These are phyloP conservation scores for Coemansia sp. DNA, from an alignment of 192 early-diverging fungal species.

Conservation along the genomic window DNA sequence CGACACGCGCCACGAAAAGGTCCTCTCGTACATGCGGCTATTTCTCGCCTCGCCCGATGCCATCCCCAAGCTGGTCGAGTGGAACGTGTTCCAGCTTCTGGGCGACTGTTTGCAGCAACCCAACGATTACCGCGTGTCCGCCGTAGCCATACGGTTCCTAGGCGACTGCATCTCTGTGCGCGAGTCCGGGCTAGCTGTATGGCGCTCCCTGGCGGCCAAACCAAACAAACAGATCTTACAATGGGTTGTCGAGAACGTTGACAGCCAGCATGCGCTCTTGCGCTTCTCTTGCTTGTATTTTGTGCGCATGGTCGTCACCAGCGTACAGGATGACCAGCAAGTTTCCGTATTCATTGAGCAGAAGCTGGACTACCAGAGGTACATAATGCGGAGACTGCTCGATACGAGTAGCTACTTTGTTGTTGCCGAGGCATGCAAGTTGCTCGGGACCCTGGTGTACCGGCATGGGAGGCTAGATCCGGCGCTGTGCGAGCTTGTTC, in stretches of 20 bases:
- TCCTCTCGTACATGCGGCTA: constrained; percentile 63
- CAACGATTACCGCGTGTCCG: constrained; percentile 38
- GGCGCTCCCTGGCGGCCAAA: background rate
- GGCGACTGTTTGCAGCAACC: constrained; percentile 14
- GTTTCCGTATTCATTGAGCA: background rate
- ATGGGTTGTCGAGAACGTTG: constrained; percentile 28
- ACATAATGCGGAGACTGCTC: constrained; percentile 26
- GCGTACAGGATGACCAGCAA: background rate
- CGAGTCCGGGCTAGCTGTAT: background rate
- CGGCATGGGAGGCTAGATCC: constrained; percentile 8
- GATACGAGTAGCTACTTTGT: constrained; percentile 49
- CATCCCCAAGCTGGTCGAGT: constrained; percentile 16
- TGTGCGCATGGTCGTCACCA: constrained; percentile 16
- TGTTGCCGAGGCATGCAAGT: constrained; percentile 26
- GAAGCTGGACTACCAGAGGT: constrained; percentile 17
- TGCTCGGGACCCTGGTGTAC: constrained; percentile 23
- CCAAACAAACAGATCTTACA: background rate
- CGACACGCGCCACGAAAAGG: constrained; percentile 75
- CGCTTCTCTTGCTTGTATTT: constrained; percentile 39
- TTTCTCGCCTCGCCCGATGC: constrained; percentile 22
- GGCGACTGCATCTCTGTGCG: constrained; percentile 17
- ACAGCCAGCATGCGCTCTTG: constrained; percentile 42
- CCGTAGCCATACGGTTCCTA: constrained; percentile 41
- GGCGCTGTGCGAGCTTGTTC: constrained; percentile 10
- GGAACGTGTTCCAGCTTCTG: constrained; percentile 12